These are phyloP conservation scores for Suhomyces canberraensis DNA, from an alignment of 805 yeast species.

Conservation along the genomic window DNA sequence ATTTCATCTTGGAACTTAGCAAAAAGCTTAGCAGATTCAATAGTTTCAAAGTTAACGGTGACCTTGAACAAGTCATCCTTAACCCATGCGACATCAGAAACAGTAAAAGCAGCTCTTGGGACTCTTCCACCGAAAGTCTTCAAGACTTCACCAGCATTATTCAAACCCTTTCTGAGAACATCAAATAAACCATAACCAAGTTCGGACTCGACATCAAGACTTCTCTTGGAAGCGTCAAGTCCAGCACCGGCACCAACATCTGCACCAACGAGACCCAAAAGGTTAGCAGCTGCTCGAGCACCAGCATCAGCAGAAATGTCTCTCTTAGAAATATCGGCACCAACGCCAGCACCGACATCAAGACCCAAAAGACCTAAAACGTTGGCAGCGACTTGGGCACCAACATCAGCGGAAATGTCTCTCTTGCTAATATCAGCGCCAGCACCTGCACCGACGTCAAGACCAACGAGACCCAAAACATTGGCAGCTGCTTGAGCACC, in stretches of 20 bases:
- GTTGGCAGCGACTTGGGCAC: conserved; percentile 9
- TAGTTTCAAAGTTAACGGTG: conserved; percentile 16
- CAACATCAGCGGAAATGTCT: conserved; percentile 14
- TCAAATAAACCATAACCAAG: conserved; percentile 5
- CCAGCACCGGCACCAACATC: conserved; percentile 10
- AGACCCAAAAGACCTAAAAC: conserved; percentile 7
- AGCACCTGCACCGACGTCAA: conserved; percentile 9
- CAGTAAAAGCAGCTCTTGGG: conserved; percentile 16
- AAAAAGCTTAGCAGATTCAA: conserved; percentile 11
- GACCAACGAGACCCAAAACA: conserved; percentile 7
- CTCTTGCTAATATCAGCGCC: conserved; percentile 7
- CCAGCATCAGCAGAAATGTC: conserved; percentile 7
- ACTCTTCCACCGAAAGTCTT: conserved; percentile 6
- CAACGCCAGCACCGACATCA: conserved; percentile 9
- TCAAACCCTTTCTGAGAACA: conserved; percentile 5
- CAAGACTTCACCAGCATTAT: conserved; percentile 9
- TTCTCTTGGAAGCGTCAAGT: conserved; percentile 6
- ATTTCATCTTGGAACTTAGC: conserved; percentile 10
- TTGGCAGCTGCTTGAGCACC: conserved; percentile 9
- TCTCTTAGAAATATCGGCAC: conserved; percentile 8
- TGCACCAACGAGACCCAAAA: conserved; percentile 8
- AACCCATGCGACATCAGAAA: conserved; percentile 15
- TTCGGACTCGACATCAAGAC: conserved; percentile 3
- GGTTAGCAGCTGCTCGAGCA: conserved; percentile 8
- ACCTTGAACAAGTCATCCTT: conserved; percentile 17